These are phyloP conservation scores for Scheffersomyces insectosa DNA, from an alignment of 1,139 yeast species.

Conservation along the genomic window DNA sequence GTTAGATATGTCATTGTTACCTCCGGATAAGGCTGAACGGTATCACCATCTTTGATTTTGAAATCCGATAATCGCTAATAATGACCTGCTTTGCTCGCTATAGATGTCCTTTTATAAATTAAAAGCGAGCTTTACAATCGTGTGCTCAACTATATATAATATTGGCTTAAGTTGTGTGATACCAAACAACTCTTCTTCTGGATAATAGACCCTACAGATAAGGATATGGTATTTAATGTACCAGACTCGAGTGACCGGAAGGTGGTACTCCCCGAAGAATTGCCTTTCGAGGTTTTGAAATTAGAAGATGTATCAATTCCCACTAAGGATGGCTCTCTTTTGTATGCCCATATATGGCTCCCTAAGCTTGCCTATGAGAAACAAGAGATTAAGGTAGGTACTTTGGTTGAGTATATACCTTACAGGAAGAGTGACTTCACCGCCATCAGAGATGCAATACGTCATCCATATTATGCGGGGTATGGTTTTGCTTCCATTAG, in stretches of 20 bases:
- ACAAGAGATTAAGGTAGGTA: conserved; percentile 24
- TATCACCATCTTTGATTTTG: no score
- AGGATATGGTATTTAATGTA: conserved; percentile 15
- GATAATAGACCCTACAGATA: no score
- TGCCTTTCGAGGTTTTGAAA: conserved; percentile 29
- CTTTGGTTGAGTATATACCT: conserved; percentile 42
- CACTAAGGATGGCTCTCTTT: conserved; percentile 31
- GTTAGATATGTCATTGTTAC: no score
- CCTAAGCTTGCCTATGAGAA: conserved; percentile 25
- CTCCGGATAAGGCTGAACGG: no score
- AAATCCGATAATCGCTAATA: no score
- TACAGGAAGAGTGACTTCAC: conserved; percentile 45
- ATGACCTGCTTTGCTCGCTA: no score
- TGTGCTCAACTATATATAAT: no score
- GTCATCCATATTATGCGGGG: conserved; percentile 46
- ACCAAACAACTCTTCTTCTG: no score
- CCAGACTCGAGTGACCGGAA: conserved; percentile 20
- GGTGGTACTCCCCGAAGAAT: conserved; percentile 19
- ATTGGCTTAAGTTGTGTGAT: no score
- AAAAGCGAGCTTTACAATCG: no score
- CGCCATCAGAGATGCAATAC: conserved; percentile 37
- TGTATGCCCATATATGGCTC: conserved; percentile 43
- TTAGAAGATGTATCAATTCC: conserved; percentile 31
- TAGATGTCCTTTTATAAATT: no score
- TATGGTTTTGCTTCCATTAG: conserved; percentile 42